Base-by-base conservation (phyloP, 371 early-diverging fungal genomes). In the Encephalitozoon romaleae region DNA sequence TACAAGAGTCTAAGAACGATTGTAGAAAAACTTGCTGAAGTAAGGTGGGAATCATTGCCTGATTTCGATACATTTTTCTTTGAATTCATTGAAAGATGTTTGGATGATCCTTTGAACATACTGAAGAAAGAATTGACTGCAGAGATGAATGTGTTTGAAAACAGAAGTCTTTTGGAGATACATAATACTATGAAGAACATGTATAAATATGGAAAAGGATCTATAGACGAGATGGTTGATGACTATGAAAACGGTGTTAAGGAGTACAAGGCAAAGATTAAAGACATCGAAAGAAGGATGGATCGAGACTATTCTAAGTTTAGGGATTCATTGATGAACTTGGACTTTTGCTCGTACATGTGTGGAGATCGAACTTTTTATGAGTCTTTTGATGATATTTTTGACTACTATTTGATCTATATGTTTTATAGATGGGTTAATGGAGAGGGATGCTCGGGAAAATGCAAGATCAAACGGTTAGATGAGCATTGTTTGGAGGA, bases 141-240 rank as follows among this genome's bases (percentile, higher is more conserved):
- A 45, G 51, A 70, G 42, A 45, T 65, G 53, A 28, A 32, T 65
- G 47, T 4, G 15, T 45, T 68, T 64, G 70, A 72, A 23, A 77
- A 77, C 43, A 51, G 41, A 21, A 59, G 67, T 21, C 32, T 72
- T 28, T 18, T 67, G 9, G 39, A 49, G 18, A 72, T 80, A 38
- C 32, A 66, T 9, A 38, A 49, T 5, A 38, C 39, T 6, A 32
- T 55, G 23, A 73, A 54, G 28, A 2, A 12, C 9, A 32, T 66
- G 26, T 79, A 79, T 41, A 79, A 79, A 68, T 79, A 79, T 73
- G 73, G 78, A 3, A 67, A 45, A 32, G 77, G 72, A 32, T 34
- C 45, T 34, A 32, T 70, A 43, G 43, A 51, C 1, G 30, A 43
- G 55, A 21, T 69, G 49, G 21, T 72, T 2, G 15, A 63, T 15